A percentile compares a stretch with the other conserved stretches of the same genome.
Conservation (phyloP, 768 basidiomycete genomes). For the Hericium coralloides region DNA sequence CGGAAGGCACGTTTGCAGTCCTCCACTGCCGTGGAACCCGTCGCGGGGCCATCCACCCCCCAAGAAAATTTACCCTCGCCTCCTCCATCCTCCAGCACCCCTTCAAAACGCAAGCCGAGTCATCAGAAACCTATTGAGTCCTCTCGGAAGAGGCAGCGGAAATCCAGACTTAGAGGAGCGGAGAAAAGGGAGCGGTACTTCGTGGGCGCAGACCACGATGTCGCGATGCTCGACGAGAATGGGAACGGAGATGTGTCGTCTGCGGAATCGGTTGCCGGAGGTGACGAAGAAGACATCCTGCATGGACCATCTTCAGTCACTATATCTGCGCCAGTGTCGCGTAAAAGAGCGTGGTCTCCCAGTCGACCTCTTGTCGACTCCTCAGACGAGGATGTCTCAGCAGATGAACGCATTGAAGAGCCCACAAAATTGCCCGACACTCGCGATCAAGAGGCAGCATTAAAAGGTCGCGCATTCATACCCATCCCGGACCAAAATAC, state of each 20-base stretch:
- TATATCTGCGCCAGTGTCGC: background rate
- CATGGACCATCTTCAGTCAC: background rate
- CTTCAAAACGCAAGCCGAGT: slow-evolving; percentile 39
- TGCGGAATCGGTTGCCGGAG: slow-evolving; percentile 27
- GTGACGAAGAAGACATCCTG: slow-evolving; percentile 1
- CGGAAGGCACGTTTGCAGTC: slow-evolving; percentile 45
- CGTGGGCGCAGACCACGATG: background rate
- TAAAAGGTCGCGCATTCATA: slow-evolving; percentile 27
- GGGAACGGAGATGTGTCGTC: slow-evolving; percentile 23
- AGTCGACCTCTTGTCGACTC: slow-evolving; percentile 32
- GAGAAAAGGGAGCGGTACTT: slow-evolving; percentile 25
- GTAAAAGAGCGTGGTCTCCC: slow-evolving; percentile 47
- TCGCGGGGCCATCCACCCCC: slow-evolving; percentile 6
- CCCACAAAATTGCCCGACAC: no score
- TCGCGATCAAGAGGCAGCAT: no score
- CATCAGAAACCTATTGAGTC: slow-evolving; percentile 14
- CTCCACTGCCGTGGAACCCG: slow-evolving; percentile 15
- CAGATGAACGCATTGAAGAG: slow-evolving; percentile 11
- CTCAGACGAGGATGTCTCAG: slow-evolving; percentile 22
- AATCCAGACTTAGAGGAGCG: slow-evolving; percentile 15
- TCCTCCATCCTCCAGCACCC: slow-evolving; percentile 15
- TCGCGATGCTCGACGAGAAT: background rate
- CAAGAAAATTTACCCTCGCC: slow-evolving; percentile 12
- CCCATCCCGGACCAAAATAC: slow-evolving; percentile 37
- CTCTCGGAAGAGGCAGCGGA: slow-evolving; percentile 21